These are phyloP conservation scores for Suillus discolor DNA, from an alignment of 768 basidiomycete species.

Conservation along the genomic window DNA sequence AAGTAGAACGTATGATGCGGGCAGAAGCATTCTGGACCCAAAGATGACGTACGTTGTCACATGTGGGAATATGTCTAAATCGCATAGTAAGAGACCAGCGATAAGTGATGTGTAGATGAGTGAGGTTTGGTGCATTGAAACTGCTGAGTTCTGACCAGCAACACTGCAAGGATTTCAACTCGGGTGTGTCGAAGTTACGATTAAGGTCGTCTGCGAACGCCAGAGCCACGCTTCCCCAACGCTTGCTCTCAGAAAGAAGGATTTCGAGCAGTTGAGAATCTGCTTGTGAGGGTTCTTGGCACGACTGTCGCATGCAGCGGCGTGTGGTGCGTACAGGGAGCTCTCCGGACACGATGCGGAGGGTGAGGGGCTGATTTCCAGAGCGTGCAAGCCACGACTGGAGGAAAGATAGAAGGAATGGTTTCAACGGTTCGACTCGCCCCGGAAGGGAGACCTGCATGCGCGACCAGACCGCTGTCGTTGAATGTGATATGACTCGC, in stretches of 20 bases:
- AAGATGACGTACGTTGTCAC: neutral
- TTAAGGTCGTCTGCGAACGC: too few species aligned
- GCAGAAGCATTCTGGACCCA: neutral
- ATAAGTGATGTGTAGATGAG: neutral
- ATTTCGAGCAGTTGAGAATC: neutral
- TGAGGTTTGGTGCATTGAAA: neutral
- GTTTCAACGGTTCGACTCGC: neutral
- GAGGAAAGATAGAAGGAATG: slow-evolving; percentile 4
- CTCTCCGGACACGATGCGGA: neutral
- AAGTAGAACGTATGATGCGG: neutral
- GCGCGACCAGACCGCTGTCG: neutral
- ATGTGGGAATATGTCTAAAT: neutral
- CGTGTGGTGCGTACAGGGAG: neutral
- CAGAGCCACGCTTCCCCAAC: neutral
- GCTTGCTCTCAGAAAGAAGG: slow-evolving; percentile 1
- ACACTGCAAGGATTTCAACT: neutral
- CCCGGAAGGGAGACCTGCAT: neutral
- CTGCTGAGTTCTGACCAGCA: neutral
- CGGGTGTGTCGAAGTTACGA: neutral
- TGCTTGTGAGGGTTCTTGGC: neutral
- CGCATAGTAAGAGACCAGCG: neutral
- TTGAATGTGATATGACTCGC: neutral
- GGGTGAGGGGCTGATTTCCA: slow-evolving; percentile 2
- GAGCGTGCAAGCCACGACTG: slow-evolving; percentile 5
- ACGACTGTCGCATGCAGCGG: neutral